These are phyloP conservation scores for Cyathus pygmaeus DNA, from an alignment of 1,284 basidiomycete species.

Conservation along the genomic window DNA sequence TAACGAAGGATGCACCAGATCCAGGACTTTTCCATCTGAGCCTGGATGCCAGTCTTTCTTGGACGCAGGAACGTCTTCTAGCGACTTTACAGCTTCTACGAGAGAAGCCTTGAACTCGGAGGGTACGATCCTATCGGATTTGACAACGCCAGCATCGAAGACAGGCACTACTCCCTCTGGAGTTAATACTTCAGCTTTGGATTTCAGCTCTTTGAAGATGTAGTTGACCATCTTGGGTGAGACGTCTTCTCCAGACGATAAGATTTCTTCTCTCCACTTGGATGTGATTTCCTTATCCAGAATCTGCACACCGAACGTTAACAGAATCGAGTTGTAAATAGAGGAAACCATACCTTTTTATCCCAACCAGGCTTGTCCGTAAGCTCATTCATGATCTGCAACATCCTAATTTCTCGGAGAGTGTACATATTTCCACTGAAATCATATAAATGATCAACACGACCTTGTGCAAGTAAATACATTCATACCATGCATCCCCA, in stretches of 20 bases:
- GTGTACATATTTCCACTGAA: not conserved
- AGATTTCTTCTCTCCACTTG: conserved; percentile 28
- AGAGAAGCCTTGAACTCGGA: conserved; percentile 7
- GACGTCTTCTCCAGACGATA: conserved; percentile 14
- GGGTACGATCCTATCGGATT: conserved; percentile 14
- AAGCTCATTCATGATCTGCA: conserved; percentile 5
- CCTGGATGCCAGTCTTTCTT: conserved; percentile 54
- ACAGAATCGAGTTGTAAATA: not conserved
- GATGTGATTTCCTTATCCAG: conserved; percentile 12
- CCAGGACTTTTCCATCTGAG: conserved; percentile 49
- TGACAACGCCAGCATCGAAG: conserved; percentile 9
- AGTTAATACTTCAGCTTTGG: conserved; percentile 15
- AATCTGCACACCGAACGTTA: conserved; percentile 3
- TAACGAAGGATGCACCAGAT: conserved; percentile 55
- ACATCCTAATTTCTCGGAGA: conserved; percentile 7
- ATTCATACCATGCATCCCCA: not conserved
- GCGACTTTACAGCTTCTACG: conserved; percentile 10
- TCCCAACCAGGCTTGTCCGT: conserved; percentile 8
- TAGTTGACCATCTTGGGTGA: conserved; percentile 22
- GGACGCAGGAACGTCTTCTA: conserved; percentile 44
- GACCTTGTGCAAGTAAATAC: not conserved
- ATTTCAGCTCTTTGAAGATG: conserved; percentile 23
- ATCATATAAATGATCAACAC: not conserved
- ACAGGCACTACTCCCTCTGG: not conserved
- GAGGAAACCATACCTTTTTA: not conserved